phyloP scores from a whole-genome alignment of 305 asterid species.

The Coffea humblotiana region DNA sequence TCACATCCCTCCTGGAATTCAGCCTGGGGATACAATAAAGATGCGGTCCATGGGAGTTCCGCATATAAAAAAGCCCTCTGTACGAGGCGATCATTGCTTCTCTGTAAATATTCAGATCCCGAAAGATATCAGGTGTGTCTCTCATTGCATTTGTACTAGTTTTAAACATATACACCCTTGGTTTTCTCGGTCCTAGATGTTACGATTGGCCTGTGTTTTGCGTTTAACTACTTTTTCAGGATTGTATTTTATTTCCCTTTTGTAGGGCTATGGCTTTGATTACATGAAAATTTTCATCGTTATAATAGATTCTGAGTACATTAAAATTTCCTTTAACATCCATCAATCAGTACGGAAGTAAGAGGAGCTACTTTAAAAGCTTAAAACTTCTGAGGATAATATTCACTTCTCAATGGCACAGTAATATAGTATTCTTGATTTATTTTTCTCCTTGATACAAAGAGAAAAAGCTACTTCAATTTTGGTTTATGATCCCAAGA shows the following conservation, averaged over 20 bases:
- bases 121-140: conserved; percentile 61
- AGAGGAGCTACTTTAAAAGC: neutral
- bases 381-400: neutral
- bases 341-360: neutral
- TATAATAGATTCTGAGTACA: neutral
- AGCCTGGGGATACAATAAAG: conserved; percentile 76
- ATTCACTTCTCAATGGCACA: too few relatives aligned
- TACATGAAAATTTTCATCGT: neutral
- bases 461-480: neutral
- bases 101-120: conserved; percentile 79
- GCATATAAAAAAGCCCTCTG: conserved; percentile 63
- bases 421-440: too few relatives aligned
- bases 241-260: too few relatives aligned
- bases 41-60: conserved; percentile 84
- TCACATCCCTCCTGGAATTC: conserved; percentile 80
- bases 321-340: neutral
- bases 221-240: neutral
- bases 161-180: neutral
- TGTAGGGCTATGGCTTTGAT: neutral
- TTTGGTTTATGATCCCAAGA: neutral
- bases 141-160: neutral
- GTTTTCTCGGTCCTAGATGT: neutral
- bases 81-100: conserved; percentile 88
- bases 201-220: conserved; percentile 11
- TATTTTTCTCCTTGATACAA: neutral